These are phyloP conservation scores for Neurospora hispaniola DNA, from an alignment of 495 filamentous ascomycete genomes.

Conservation along the genomic window DNA sequence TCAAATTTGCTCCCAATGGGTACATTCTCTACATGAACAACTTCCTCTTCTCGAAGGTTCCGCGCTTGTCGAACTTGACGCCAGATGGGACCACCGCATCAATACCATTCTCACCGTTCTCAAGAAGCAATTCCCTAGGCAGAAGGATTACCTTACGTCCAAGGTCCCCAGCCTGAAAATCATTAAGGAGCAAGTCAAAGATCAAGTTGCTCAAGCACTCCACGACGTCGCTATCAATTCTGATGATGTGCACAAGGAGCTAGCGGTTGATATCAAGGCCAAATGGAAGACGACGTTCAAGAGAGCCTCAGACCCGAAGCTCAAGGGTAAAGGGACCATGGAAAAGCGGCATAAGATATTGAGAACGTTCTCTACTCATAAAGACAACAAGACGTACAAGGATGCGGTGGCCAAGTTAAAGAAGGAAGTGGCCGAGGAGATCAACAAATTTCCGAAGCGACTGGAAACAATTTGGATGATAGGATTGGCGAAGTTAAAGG, in stretches of 20 bases:
- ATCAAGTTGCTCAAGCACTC: neutral
- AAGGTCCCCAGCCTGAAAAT: neutral
- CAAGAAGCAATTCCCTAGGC: neutral
- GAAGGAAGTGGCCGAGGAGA: neutral
- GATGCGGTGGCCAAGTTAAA: neutral
- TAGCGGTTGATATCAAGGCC: neutral
- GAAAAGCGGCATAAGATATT: neutral
- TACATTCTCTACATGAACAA: neutral
- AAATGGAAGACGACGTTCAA: slow-evolving; percentile 4
- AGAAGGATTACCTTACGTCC: neutral
- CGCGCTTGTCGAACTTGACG: neutral
- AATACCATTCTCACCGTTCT: neutral
- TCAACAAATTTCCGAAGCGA: neutral
- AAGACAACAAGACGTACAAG: neutral
- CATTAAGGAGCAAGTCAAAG: slow-evolving; percentile 1
- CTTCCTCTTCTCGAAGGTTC: neutral
- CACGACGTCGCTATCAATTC: neutral
- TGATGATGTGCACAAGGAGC: neutral
- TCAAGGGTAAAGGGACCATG: neutral
- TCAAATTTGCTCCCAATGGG: slow-evolving; percentile 4
- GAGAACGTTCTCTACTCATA: neutral
- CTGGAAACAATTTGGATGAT: neutral
- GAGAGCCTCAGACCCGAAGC: neutral
- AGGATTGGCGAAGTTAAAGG: neutral
- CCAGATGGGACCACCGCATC: neutral